Evolutionary conservation across 2,329 filamentous ascomycete genomes (phyloP), one percentile per base, ranked within the genome.

Genomic region (Falciphora oryzae): DNA sequence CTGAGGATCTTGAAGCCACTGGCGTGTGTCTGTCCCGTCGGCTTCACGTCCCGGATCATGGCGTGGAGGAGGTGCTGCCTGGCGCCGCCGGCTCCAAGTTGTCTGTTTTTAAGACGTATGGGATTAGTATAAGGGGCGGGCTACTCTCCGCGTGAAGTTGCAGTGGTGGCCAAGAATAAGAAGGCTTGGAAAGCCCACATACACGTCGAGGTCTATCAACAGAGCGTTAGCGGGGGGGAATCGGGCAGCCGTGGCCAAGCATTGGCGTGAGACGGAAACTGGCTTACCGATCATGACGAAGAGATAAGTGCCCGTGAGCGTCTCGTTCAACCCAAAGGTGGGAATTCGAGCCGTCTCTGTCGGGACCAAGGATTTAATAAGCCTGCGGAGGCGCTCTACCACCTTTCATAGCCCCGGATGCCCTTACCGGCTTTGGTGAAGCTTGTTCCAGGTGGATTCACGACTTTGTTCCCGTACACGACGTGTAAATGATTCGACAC

Each of bases 251-350:
- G 27, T 57, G 10, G 18, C 16, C 8, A 57, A 18, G 8, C 4
- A 38, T n/a, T 8, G 16, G 25, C 3, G n/a, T 22, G 1, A 25
- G 11, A 16, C 35, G 10, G 56, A 18, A 14, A 14, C 11, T 38
- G 1, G 38, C 63, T 61, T 65, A 69, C 69, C 70, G 22, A 72
- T 71, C 70, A 73, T 69, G 57, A 71, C 57, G 67, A 68, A 72
- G 6, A 72, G 63, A 57, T 73, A 73, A 5, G 71, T 69, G 10
- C 67, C 68, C 3, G 64, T 69, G 16, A 70, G 58, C 18, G 66
- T 66, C 32, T 69, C 66, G 29, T 66, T 69, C 61, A 69, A 70
- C 14, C 70, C 70, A 32, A 73, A 68, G 14, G 67, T 68, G 2
- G 71, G 71, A 22, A 68, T 68, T 28, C 66, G 69, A 10, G 69